These are phyloP conservation scores for Pythium plurisporium DNA, from an alignment of 352 stramenopile species.

Conservation along the genomic window DNA sequence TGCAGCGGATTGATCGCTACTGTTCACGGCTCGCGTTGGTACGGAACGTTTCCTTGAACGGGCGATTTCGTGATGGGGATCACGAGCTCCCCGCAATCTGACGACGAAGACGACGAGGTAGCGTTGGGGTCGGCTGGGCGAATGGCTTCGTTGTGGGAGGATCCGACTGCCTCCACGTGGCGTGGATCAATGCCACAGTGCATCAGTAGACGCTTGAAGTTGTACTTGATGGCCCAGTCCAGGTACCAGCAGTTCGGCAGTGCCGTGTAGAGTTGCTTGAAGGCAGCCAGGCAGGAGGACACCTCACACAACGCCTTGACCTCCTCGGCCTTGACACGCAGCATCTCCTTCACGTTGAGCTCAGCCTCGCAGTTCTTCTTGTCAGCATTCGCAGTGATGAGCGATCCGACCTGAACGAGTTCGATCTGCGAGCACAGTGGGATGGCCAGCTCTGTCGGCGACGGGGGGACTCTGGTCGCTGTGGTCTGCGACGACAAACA, in stretches of 20 bases:
- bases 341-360: neutral
- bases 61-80: neutral
- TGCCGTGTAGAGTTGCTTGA: neutral
- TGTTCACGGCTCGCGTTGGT: neutral
- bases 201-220: neutral
- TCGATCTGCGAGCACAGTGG: neutral
- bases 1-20: too few relatives aligned
- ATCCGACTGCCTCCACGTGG: too few relatives aligned
- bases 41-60: neutral
- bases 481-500: neutral
- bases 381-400: neutral
- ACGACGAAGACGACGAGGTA: neutral
- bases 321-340: neutral
- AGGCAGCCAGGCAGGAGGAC: neutral
- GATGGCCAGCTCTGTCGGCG: neutral
- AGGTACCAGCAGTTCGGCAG: neutral
- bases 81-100: neutral
- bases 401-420: neutral
- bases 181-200: neutral
- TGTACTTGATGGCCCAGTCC: constrained; percentile 4
- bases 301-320: neutral
- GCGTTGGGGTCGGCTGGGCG: neutral
- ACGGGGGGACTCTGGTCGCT: neutral
- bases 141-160: too few relatives aligned
- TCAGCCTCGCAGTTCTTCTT: neutral